Conservation (phyloP, 2,329 filamentous ascomycete genomes). For the Diaporthe helianthi region DNA sequence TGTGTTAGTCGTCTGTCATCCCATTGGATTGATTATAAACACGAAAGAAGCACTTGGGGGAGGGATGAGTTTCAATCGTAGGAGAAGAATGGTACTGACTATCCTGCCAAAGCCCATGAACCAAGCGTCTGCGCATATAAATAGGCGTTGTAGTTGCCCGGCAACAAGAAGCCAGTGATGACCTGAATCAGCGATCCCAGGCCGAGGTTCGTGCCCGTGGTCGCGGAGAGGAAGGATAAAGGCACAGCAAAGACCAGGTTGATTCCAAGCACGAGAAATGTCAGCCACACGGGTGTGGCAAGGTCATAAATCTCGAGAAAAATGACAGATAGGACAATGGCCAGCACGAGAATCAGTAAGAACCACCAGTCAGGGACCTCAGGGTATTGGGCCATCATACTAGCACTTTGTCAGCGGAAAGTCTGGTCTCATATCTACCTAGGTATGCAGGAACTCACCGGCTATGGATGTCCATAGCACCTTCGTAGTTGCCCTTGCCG, state of each 20-base stretch:
- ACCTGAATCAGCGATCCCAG: conserved; percentile 52
- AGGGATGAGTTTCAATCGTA: too few relatives aligned
- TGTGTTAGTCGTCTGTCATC: background rate
- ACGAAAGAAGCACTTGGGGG: too few relatives aligned
- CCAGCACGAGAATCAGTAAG: conserved; percentile 43
- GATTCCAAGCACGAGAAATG: conserved; percentile 45
- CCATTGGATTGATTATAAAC: background rate
- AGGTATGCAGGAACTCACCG: conserved; percentile 35
- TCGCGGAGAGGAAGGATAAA: conserved; percentile 52
- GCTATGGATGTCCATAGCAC: conserved; percentile 51
- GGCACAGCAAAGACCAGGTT: conserved; percentile 53
- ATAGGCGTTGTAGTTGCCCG: conserved; percentile 47
- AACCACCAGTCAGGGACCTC: conserved; percentile 57
- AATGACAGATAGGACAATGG: conserved; percentile 41
- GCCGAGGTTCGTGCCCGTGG: conserved; percentile 52
- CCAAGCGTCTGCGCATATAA: conserved; percentile 50
- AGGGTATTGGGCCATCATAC: conserved; percentile 49
- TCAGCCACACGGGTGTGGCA: conserved; percentile 43
- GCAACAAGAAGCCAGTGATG: conserved; percentile 49
- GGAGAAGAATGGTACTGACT: conserved; percentile 30
- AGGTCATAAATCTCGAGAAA: conserved; percentile 45
- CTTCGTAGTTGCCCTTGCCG: conserved; percentile 50
- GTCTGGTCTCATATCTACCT: too few relatives aligned
- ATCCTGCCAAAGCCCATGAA: conserved; percentile 51
- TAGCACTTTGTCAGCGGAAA: background rate